A percentile compares a stretch with the other conserved stretches of the same genome.
phyloP scores from a whole-genome alignment of 2,329 filamentous ascomycete genomes.

The Chrysosporium keratinophilum region DNA sequence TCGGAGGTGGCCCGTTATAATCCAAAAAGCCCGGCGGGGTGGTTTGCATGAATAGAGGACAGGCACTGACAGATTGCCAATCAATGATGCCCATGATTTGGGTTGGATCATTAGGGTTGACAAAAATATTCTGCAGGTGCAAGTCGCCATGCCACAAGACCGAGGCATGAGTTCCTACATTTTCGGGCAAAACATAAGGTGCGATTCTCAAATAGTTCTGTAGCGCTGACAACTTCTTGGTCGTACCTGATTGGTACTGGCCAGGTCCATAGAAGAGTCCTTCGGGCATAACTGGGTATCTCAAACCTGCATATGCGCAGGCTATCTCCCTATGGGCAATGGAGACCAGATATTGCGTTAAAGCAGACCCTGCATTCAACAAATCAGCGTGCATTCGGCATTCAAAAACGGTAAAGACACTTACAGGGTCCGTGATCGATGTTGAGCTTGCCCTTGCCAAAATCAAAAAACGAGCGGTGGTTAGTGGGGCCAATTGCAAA shows the following conservation, averaged over 20 bases:
- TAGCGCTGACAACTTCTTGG: slow-evolving; percentile 24
- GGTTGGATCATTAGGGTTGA: slow-evolving; percentile 19
- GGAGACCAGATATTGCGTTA: slow-evolving; percentile 25
- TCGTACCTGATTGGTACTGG: slow-evolving; percentile 24
- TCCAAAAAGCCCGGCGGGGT: slow-evolving; percentile 18
- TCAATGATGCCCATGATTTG: slow-evolving; percentile 21
- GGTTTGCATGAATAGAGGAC: slow-evolving; percentile 20
- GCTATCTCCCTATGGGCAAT: slow-evolving; percentile 26
- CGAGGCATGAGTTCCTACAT: slow-evolving; percentile 20
- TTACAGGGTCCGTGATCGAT: slow-evolving; percentile 21
- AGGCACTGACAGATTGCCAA: slow-evolving; percentile 20
- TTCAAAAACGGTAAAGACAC: background rate
- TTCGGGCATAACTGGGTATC: slow-evolving; percentile 20
- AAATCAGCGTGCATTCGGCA: background rate
- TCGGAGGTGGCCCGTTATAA: slow-evolving; percentile 19
- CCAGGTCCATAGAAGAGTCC: slow-evolving; percentile 21
- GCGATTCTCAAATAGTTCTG: slow-evolving; percentile 26
- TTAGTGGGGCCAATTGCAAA: slow-evolving; percentile 20
- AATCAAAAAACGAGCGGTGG: slow-evolving; percentile 20
- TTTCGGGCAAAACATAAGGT: slow-evolving; percentile 25
- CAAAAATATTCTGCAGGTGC: slow-evolving; percentile 33
- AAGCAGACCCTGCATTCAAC: slow-evolving; percentile 23
- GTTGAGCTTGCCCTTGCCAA: slow-evolving; percentile 16
- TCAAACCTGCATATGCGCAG: slow-evolving; percentile 22
- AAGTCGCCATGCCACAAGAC: slow-evolving; percentile 35